Percentiles rank a stretch among this genome's conserved stretches.
Evolutionary conservation across 2,329 filamentous ascomycete genomes (phyloP).

Genomic region (Ceratocystis huliohia): DNA sequence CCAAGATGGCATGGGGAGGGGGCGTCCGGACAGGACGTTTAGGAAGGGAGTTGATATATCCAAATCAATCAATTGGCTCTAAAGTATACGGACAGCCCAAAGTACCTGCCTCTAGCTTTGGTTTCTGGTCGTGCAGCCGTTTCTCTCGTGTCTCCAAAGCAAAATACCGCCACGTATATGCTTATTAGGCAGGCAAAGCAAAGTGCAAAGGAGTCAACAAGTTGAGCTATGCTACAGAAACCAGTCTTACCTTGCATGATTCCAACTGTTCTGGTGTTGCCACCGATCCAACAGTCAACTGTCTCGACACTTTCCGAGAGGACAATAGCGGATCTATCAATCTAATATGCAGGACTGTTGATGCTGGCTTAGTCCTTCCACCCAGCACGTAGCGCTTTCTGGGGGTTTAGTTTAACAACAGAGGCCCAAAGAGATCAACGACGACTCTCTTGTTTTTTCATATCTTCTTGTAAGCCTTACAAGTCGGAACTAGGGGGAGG

Average conservation of each 20-base stretch:
- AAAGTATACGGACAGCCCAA: background rate
- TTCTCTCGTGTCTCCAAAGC: background rate
- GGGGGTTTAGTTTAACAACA: too few species aligned
- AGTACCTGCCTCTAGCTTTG: background rate
- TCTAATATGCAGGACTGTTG: background rate
- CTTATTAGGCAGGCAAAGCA: background rate
- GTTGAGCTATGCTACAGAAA: too few species aligned
- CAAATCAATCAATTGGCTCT: background rate
- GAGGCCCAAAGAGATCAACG: background rate
- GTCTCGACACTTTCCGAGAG: background rate
- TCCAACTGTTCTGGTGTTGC: background rate
- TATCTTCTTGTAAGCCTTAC: background rate
- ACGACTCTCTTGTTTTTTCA: too few species aligned
- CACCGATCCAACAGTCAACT: background rate
- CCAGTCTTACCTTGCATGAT: background rate
- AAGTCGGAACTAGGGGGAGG: background rate
- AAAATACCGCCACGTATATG: background rate
- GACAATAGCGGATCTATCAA: too few species aligned
- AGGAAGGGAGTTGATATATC: conserved; percentile 3
- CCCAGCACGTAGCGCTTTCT: background rate
- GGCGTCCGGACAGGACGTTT: background rate
- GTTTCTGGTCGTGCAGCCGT: background rate
- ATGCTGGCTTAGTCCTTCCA: background rate
- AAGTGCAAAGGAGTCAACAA: background rate
- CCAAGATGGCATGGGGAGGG: background rate